A percentile compares a stretch with the other conserved stretches of the same genome.
Evolutionary conservation across 2,329 filamentous ascomycete genomes (phyloP).

Genomic region (Penicillium brevicompactum): DNA sequence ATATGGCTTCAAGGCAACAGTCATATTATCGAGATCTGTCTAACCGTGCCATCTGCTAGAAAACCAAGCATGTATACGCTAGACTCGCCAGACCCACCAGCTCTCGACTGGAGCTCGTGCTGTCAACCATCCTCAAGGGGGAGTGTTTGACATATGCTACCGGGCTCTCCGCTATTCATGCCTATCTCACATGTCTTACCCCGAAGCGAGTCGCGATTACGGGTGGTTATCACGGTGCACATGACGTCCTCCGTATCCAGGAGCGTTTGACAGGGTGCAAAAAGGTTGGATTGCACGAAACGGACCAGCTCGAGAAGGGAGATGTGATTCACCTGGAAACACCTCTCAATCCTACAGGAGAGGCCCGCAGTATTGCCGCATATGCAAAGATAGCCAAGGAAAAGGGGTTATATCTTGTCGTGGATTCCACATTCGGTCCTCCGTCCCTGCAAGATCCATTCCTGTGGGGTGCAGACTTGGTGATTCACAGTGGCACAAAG

Average conservation of each 20-base stretch:
- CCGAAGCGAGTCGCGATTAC: conserved; percentile 80
- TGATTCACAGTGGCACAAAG: conserved; percentile 92
- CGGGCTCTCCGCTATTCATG: conserved; percentile 85
- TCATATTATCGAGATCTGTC: too few species aligned
- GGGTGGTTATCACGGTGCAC: conserved; percentile 88
- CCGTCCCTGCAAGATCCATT: conserved; percentile 90
- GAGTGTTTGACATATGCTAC: conserved; percentile 78
- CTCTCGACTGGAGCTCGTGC: conserved; percentile 78
- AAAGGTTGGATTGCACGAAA: conserved; percentile 71
- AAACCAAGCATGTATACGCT: conserved; percentile 72
- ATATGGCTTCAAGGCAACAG: conserved; percentile 13
- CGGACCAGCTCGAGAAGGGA: conserved; percentile 67
- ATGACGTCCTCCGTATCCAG: conserved; percentile 75
- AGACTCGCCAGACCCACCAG: conserved; percentile 76
- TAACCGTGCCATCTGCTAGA: conserved; percentile 1
- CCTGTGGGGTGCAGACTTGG: conserved; percentile 72
- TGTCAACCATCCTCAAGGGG: conserved; percentile 65
- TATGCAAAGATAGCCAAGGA: conserved; percentile 67
- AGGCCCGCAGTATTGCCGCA: conserved; percentile 68
- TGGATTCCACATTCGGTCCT: conserved; percentile 89
- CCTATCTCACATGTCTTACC: conserved; percentile 75
- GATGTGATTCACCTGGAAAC: conserved; percentile 91
- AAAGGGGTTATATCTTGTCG: conserved; percentile 69
- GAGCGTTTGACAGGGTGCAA: conserved; percentile 74
- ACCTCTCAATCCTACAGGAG: conserved; percentile 84